Evolutionary conservation across 2,329 filamentous ascomycete species (phyloP).

Genomic region (Dactylellina cionopaga): DNA sequence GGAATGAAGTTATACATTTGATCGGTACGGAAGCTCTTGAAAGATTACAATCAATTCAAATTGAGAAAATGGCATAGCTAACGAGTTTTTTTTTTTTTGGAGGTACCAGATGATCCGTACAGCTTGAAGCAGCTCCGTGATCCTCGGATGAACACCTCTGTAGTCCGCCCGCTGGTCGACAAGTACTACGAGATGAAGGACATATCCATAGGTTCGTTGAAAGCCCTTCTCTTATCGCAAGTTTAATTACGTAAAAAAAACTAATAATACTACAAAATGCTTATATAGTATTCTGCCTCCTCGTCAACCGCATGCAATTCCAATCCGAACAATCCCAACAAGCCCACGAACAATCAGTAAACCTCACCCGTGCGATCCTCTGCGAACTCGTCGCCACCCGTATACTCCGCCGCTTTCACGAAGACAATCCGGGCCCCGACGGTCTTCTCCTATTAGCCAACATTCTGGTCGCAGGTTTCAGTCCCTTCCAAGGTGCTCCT

Average conservation of each 20-base stretch:
- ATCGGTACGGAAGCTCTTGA: constrained; percentile 71
- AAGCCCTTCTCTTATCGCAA: not conserved
- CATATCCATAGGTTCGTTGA: constrained; percentile 75
- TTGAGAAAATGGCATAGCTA: not conserved
- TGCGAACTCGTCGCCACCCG: constrained; percentile 83
- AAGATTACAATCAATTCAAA: not conserved
- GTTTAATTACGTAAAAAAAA: constrained; percentile 42
- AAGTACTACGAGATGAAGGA: constrained; percentile 81
- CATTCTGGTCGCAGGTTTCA: constrained; percentile 82
- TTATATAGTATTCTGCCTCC: constrained; percentile 76
- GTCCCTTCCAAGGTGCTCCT: constrained; percentile 85
- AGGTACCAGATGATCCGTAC: constrained; percentile 68
- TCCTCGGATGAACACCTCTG: constrained; percentile 81
- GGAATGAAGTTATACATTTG: constrained; percentile 71
- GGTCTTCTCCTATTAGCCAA: constrained; percentile 79
- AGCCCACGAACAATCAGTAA: constrained; percentile 81
- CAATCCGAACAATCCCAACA: constrained; percentile 79
- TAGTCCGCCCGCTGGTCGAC: constrained; percentile 84
- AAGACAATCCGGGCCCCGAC: constrained; percentile 76
- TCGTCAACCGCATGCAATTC: constrained; percentile 84
- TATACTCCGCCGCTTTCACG: constrained; percentile 79
- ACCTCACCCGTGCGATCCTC: constrained; percentile 78
- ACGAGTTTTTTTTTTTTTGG: not conserved
- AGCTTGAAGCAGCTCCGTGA: constrained; percentile 81
- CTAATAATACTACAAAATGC: constrained; percentile 29